These are phyloP conservation scores for Wickerhamomyces kurtzmanii DNA, from an alignment of 805 yeast genomes.

Conservation along the genomic window DNA sequence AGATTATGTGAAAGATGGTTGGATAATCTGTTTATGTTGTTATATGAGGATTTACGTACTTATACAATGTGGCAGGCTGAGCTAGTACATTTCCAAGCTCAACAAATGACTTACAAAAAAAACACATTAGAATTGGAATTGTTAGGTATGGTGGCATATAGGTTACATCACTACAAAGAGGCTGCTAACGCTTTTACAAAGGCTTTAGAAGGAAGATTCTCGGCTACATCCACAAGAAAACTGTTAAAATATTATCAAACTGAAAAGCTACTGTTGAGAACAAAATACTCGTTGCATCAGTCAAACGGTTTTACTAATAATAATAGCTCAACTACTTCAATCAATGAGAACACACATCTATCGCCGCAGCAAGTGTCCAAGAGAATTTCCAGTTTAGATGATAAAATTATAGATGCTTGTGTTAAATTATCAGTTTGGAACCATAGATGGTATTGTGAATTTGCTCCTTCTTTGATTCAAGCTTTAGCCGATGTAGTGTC, in stretches of 20 bases:
- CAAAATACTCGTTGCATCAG: conserved; percentile 15
- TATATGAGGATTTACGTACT: conserved; percentile 66
- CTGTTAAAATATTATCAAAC: conserved; percentile 54
- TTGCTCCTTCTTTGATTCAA: conserved; percentile 60
- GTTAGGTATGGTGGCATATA: conserved; percentile 74
- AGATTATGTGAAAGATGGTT: conserved; percentile 68
- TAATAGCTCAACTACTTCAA: conserved; percentile 8
- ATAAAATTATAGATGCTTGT: conserved; percentile 52
- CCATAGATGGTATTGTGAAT: conserved; percentile 95
- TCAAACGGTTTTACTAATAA: conserved; percentile 22
- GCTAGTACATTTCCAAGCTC: conserved; percentile 78
- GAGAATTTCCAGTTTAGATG: conserved; percentile 34
- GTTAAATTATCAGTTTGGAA: conserved; percentile 92
- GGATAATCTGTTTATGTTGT: conserved; percentile 57
- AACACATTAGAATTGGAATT: conserved; percentile 88
- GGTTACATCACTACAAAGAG: conserved; percentile 80
- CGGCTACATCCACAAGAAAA: conserved; percentile 70
- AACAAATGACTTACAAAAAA: conserved; percentile 69
- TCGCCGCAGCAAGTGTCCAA: conserved; percentile 19
- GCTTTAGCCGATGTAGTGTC: conserved; percentile 52
- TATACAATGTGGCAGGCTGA: conserved; percentile 95
- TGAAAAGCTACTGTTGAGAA: conserved; percentile 29
- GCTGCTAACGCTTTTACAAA: conserved; percentile 77
- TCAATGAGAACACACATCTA: conserved; percentile 7
- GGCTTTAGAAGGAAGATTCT: conserved; percentile 66